Percentiles rank a stretch among this genome's conserved stretches.
These are phyloP conservation scores for Aspergillus persii DNA, from an alignment of 2,329 filamentous ascomycete species.

Conservation along the genomic window DNA sequence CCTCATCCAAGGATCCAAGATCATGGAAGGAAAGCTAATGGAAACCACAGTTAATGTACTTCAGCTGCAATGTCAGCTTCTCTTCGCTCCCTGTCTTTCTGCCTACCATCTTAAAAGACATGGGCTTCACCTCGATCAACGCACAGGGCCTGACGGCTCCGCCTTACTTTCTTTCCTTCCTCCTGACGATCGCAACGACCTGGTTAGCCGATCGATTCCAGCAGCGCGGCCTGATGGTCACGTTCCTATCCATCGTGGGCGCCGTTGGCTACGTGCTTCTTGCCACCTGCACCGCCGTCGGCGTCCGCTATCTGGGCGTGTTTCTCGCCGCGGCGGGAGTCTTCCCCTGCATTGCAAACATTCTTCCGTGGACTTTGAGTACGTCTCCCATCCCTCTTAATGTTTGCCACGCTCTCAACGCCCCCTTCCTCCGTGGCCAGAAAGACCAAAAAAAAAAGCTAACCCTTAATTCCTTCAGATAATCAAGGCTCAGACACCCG, in stretches of 20 bases:
- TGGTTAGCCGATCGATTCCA: slow-evolving; percentile 64
- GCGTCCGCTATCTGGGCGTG: slow-evolving; percentile 52
- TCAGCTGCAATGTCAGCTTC: slow-evolving; percentile 63
- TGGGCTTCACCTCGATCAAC: slow-evolving; percentile 66
- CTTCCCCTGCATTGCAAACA: slow-evolving; percentile 67
- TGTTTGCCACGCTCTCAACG: background rate
- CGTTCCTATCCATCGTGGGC: slow-evolving; percentile 55
- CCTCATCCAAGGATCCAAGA: background rate
- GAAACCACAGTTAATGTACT: slow-evolving; percentile 52
- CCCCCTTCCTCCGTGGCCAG: no score
- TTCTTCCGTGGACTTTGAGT: slow-evolving; percentile 66
- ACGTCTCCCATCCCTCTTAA: slow-evolving; percentile 14
- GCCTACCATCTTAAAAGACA: slow-evolving; percentile 60
- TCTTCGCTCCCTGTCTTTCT: slow-evolving; percentile 64
- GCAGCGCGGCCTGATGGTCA: slow-evolving; percentile 63
- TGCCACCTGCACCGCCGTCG: slow-evolving; percentile 53
- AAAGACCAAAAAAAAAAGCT: background rate
- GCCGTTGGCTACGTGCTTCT: slow-evolving; percentile 65
- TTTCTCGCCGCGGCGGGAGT: slow-evolving; percentile 60
- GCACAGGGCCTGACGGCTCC: slow-evolving; percentile 72
- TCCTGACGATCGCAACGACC: slow-evolving; percentile 60
- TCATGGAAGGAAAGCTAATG: background rate
- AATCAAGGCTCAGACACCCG: slow-evolving; percentile 69
- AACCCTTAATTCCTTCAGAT: slow-evolving; percentile 39
- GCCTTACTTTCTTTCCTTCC: slow-evolving; percentile 66